Evolutionary conservation across 331 rosid genomes (phyloP).

Genomic region (Malus hybrid): DNA sequence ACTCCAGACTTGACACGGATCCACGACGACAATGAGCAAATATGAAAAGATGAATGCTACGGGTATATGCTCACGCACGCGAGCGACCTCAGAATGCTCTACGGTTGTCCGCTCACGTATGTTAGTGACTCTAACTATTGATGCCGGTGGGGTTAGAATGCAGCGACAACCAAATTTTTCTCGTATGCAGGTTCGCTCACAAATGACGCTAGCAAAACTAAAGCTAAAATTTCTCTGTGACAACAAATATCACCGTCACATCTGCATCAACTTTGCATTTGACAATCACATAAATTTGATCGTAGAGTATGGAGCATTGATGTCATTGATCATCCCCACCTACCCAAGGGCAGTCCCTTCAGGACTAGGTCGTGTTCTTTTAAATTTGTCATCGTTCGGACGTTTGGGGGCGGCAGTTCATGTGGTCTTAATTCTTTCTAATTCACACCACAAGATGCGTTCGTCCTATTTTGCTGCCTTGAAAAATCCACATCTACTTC

Average conservation of each 20-base stretch:
- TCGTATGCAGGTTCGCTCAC: background rate
- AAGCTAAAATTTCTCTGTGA: background rate
- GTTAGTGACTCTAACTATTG: too few relatives aligned
- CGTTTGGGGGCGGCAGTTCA: background rate
- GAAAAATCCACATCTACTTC: background rate
- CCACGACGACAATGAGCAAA: too few relatives aligned
- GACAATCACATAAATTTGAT: background rate
- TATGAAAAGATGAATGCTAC: too few relatives aligned
- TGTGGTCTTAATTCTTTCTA: background rate
- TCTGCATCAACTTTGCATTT: background rate
- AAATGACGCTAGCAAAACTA: background rate
- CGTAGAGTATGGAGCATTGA: background rate
- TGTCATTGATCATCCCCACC: background rate
- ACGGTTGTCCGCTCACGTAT: too few relatives aligned
- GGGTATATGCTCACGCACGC: too few relatives aligned
- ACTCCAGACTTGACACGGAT: too few relatives aligned
- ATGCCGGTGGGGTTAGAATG: background rate
- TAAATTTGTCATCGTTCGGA: background rate
- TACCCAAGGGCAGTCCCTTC: background rate
- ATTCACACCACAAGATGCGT: background rate
- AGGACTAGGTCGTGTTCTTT: background rate
- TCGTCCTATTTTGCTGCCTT: background rate
- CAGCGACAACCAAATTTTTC: background rate
- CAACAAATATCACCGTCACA: too few relatives aligned
- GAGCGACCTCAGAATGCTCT: too few relatives aligned